Evolutionary conservation across 1,139 yeast genomes (phyloP), one percentile per base, ranked within the genome.

Genomic region (Debaryomyces nepalensis): DNA sequence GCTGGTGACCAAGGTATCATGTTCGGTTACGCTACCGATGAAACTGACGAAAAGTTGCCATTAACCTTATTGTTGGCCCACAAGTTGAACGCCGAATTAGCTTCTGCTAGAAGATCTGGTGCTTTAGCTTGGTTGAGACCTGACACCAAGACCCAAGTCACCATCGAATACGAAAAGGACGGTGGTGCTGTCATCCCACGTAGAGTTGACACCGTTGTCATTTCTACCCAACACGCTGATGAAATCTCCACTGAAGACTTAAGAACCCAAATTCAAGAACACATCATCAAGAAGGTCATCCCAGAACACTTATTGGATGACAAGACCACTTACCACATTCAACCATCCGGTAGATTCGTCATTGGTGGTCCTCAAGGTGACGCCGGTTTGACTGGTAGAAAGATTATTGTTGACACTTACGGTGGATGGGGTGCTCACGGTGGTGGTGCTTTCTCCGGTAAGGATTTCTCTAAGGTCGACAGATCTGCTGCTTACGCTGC

Each of bases 361-460:
- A 93, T 93, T 69, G 99, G 99, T 77, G 99, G 99, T 71, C 99
- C 99, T 58, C 99, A 93, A 77, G 99, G 99, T 82, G 99, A 93
- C 68, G 99, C 99, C 55, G 99, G 99, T 79, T 79, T 93, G 64
- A 93, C 99, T 58, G 99, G 99, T 73, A 90, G 99, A 79, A 93
- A 93, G 82, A 93, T 93, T 71, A 93, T 93, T 66, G 99, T 93
- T 67, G 99, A 93, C 75, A 95, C 99, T 53, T 93, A 93, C 77
- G 99, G 99, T 79, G 99, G 99, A 63, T 95, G 99, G 95, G 97
- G 99, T 75, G 98, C 99, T 63, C 99, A 93, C 81, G 99, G 99
- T 77, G 99, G 99, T 81, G 99, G 99, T 82, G 99, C 99, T 55
- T 93, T 95, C 90, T 87, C 97, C 52, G 99, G 99, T 75, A 93